Base-by-base conservation (phyloP, 768 basidiomycete species). In the Lactarius tabidus region DNA sequence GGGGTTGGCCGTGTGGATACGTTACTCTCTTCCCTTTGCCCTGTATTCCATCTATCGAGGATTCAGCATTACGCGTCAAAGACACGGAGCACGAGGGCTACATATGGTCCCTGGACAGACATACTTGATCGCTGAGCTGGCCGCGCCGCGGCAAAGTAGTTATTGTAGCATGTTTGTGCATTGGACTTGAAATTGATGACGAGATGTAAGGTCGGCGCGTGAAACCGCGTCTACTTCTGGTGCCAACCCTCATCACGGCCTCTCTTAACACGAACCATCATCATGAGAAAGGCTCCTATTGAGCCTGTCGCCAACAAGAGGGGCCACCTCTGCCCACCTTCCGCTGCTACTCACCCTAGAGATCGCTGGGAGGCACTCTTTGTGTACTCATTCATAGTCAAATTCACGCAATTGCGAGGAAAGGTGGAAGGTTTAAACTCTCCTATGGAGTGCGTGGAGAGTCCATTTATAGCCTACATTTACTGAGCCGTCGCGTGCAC, bases 301-400 rank as follows among this genome's bases (percentile, higher is more conserved):
- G 76, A 73, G 59, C 69, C 74, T 63, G 64, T 72, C 66, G 23
- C 70, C 35, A 79, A 81, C 59, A 83, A 82, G 75, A 82, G 80
- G 74, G 81, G 80, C 2, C 82, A 84, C 67, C 56, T 82, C 52
- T 84, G 82, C 62, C 83, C 83, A 17, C 79, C 81, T 6, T 82
- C 89, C 23, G 81, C 79, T 72, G 90, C 89, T 31, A 82, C 75
- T 29, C 90, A 91, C 79, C 92, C 92, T 33, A 80, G 80, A 61
- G 88, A 89, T 78, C 88, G 89, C 76, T 94, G 92, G 92, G 92
- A 94, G 78, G 85, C 88, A 6, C 77, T 91, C 69, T 93, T 92
- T 76, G 84, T 94, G 41, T 94, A 91, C 75, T 84, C 87, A 35
- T 94, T 94, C 78, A 86, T 94, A 68, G 85, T 84, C 79, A 90